Evolutionary conservation across 1,284 basidiomycete genomes (phyloP).

Genomic region (Marasmius sp.): DNA sequence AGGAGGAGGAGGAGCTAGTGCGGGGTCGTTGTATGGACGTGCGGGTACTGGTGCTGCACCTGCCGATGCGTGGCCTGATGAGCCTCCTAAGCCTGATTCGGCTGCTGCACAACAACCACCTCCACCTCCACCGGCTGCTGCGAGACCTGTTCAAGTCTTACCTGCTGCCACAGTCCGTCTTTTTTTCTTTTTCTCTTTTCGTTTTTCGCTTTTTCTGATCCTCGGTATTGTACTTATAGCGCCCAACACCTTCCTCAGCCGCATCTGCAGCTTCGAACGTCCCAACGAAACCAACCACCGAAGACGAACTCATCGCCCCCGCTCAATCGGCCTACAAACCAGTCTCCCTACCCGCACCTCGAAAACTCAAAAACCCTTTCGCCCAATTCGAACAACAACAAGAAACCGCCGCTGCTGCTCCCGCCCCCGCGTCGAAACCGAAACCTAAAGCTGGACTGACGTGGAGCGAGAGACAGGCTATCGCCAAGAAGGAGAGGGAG

Average conservation of each 20-base stretch:
- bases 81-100: slow-evolving; percentile 30
- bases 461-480: no score
- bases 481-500: slow-evolving; percentile 30
- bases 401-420: slow-evolving; percentile 16
- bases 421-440: no score
- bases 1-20: slow-evolving; percentile 24
- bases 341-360: no score
- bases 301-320: slow-evolving; percentile 80
- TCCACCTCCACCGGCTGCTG: slow-evolving; percentile 48
- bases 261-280: slow-evolving; percentile 44
- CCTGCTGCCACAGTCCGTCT: slow-evolving; percentile 17
- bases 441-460: no score
- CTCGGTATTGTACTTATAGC: slow-evolving; percentile 21
- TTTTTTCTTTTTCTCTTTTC: slow-evolving; percentile 35
- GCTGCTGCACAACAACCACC: slow-evolving; percentile 38
- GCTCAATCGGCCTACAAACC: slow-evolving; percentile 78
- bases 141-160: slow-evolving; percentile 42
- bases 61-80: slow-evolving; percentile 60
- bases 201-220: slow-evolving; percentile 22
- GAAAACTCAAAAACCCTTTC: no score
- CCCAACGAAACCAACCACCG: slow-evolving; percentile 60
- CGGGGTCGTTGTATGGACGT: slow-evolving; percentile 41
- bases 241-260: slow-evolving; percentile 36
- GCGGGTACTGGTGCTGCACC: slow-evolving; percentile 39
- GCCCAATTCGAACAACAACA: no score